Percentiles rank a stretch among this genome's conserved stretches.
Conservation (phyloP, 2,329 filamentous ascomycete species). For the Fusarium virguliforme region DNA sequence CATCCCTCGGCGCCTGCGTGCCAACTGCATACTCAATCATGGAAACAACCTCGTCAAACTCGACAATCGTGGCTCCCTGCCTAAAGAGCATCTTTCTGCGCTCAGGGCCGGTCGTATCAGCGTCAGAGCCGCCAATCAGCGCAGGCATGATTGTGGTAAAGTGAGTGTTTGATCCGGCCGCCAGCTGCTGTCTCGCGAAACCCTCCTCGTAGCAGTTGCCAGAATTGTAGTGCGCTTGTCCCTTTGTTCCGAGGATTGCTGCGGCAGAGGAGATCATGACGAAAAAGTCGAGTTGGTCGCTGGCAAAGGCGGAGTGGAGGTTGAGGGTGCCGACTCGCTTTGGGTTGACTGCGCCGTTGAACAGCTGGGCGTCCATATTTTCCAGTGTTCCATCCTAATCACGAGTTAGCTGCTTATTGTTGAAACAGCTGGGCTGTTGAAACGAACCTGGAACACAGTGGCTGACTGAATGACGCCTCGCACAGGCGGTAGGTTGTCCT, state of each 20-base stretch:
- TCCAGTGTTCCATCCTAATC: neutral
- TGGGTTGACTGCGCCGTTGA: neutral
- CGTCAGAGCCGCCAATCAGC: neutral
- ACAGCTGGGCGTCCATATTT: conserved; percentile 1
- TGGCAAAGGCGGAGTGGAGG: neutral
- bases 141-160: conserved; percentile 1
- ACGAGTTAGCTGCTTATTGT: neutral
- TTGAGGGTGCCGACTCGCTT: neutral
- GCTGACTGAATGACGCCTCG: conserved; percentile 4
- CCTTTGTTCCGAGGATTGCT: neutral
- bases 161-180: neutral
- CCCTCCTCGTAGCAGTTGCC: neutral
- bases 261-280: neutral
- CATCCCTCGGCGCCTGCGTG: neutral
- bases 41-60: neutral
- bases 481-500: neutral
- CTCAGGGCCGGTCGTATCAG: neutral
- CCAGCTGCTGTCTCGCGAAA: neutral
- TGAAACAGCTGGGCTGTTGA: too few relatives aligned
- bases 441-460: neutral
- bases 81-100: conserved; percentile 4
- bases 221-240: conserved; percentile 8
- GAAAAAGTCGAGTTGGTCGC: neutral
- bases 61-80: neutral
- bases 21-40: conserved; percentile 1